phyloP scores from a whole-genome alignment of 225 moss, liverwort and hornwort genomes.

The Physcomitrium patens region DNA sequence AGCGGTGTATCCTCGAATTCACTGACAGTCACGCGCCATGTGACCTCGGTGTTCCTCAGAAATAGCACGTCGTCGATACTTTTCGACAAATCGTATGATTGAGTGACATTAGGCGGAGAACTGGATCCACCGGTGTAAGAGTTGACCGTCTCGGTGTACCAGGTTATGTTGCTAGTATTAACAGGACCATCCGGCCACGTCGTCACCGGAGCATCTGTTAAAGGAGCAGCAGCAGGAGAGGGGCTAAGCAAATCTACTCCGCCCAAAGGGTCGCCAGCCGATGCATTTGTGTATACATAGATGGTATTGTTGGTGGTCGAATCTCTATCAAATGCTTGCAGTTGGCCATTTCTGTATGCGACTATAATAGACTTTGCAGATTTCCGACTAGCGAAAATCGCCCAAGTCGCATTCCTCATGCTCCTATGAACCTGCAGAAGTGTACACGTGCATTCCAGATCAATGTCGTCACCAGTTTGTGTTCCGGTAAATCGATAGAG shows the following conservation, averaged over 20 bases:
- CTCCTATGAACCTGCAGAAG: constrained; percentile 53
- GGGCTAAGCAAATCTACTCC: constrained; percentile 16
- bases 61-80: constrained; percentile 41
- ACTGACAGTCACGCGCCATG: constrained; percentile 71
- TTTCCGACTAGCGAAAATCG: constrained; percentile 56
- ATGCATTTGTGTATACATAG: constrained; percentile 48
- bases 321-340: constrained; percentile 63
- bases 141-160: constrained; percentile 60
- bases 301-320: constrained; percentile 27
- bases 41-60: constrained; percentile 39
- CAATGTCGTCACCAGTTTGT: constrained; percentile 14
- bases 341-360: constrained; percentile 62
- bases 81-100: constrained; percentile 42
- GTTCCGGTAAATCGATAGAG: constrained; percentile 8
- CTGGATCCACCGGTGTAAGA: constrained; percentile 33
- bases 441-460: not conserved
- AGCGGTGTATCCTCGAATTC: constrained; percentile 52
- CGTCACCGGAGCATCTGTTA: constrained; percentile 29
- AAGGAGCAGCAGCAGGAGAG: constrained; percentile 24
- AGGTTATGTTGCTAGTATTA: constrained; percentile 45
- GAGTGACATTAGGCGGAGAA: constrained; percentile 18
- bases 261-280: constrained; percentile 45
- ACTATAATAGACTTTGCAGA: constrained; percentile 49
- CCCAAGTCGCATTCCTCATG: constrained; percentile 73
- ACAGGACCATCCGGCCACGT: constrained; percentile 34